Base-by-base conservation (phyloP, 192 early-diverging fungal genomes). In the Coemansia sp. region DNA sequence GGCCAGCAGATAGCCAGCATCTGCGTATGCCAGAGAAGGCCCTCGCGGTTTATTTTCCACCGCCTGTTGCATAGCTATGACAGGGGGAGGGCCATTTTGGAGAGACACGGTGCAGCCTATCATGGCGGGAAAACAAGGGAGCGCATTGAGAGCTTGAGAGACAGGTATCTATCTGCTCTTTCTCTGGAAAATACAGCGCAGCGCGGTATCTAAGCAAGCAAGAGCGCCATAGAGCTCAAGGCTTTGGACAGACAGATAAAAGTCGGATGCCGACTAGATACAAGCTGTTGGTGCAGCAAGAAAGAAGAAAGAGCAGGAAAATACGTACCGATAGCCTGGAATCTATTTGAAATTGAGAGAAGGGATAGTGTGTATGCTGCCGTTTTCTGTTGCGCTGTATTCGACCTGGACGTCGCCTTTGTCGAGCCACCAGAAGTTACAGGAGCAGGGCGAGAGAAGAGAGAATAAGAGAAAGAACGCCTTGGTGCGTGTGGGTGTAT, bases 281-380 rank as follows among this genome's bases (percentile, higher is more conserved):
- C 2, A 9, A 23, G 20, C 46, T 23, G 20, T 23, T 28, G 4
- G 23, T 7, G 7, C 11, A 29, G 27, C 9, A 48, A 19, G 9
- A 13, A 19, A 4, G 22, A 18, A 20, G 16, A 27, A 29, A 52
- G 19, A 36, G 19, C 7, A 24, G 1, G n/a, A 32, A 35, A 22
- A 61, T 61, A 61, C 60, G 29, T 61, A 61, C 60, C 60, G 49
- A 32, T 61, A 52, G 24, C 34, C 24, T 61, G 49, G 60, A 52
- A 35, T 61, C 60, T 52, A 53, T 53, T 53, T n/a, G 48, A 14
- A 61, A 52, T 61, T 50, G 30, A 11, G 60, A 20, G 27, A 48
- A 46, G 23, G 51, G 32, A 6, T n/a, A 22, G 45, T 61, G 30
- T 28, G 34, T 32, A 60, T 60, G 58, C 58, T 32, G 30, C 16